Conservation (phyloP, 208 protist species). For the Trypanosoma avium region DNA sequence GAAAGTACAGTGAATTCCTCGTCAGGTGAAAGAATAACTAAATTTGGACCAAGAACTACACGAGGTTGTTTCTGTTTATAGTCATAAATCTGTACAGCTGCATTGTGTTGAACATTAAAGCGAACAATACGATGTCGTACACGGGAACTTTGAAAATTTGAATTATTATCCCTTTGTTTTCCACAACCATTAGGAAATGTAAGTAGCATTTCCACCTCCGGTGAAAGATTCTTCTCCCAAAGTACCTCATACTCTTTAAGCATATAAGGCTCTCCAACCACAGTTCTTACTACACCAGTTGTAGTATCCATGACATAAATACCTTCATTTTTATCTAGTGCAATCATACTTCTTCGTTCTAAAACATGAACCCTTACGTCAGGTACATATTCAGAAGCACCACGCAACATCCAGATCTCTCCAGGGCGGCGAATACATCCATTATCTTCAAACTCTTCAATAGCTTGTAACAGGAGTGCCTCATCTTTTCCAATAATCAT, state of each 20-base stretch:
- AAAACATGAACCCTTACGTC: conserved; percentile 88
- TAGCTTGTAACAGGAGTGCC: conserved; percentile 92
- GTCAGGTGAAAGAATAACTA: conserved; percentile 95
- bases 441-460: conserved; percentile 73
- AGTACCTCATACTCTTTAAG: conserved; percentile 93
- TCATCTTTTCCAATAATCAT: conserved; percentile 92
- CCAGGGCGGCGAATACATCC: conserved; percentile 67
- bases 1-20: conserved; percentile 96
- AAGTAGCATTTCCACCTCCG: conserved; percentile 92
- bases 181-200: conserved; percentile 45
- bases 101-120: conserved; percentile 96
- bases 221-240: conserved; percentile 93
- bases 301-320: conserved; percentile 95
- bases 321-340: conserved; percentile 97
- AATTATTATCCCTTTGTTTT: conserved; percentile 28
- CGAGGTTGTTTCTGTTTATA: conserved; percentile 85
- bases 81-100: conserved; percentile 97
- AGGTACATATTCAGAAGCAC: conserved; percentile 93
- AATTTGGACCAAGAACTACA: conserved; percentile 93
- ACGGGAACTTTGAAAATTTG: conserved; percentile 36
- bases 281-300: conserved; percentile 87
- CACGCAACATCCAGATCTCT: conserved; percentile 94
- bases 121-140: conserved; percentile 86
- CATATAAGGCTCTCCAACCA: conserved; percentile 94
- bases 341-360: conserved; percentile 87